Evolutionary conservation across 1,284 basidiomycete species (phyloP), one percentile per base, ranked within the genome.

Genomic region (Trichosporon ovoides): DNA sequence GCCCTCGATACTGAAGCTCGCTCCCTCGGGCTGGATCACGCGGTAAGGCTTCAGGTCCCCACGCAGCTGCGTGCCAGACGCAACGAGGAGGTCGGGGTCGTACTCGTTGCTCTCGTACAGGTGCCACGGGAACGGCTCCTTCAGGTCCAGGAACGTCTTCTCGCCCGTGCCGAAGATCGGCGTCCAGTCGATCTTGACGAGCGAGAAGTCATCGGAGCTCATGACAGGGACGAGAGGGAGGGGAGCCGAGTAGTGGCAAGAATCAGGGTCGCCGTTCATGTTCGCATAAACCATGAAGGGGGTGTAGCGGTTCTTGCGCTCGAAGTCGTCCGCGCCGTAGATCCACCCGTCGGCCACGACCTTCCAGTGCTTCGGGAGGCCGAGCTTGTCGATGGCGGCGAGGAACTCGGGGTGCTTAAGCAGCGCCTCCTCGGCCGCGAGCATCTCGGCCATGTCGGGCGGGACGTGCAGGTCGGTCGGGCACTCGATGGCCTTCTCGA

Each of bases 11-110:
- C 82, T 87, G 81, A 95, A 96, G 66, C 87, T 89, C 10, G 94
- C 90, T 43, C 93, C 93, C 63, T 95, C 88, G 1, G 91, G 91
- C 76, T 97, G 94, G 1, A 87, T 73, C 66, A 96, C 80, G 66
- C 91, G 87, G 51, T 95, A 78, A 3, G 93, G 91, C 76, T 91
- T 94, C 62, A 94, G 54, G 66, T 88, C 88, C 20, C 83, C 80
- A 16, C 91, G 81, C 20, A 63, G 56, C 65, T 84, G 83, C 74
- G 82, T 85, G 10, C 81, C 79, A 55, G 81, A 77, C 49, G 34
- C 68, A n/a, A 22, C 56, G 18, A 66, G 62, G 28, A 76, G 62
- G 1, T 57, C 57, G 10, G 63, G 62, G 55, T 71, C 70, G 63
- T 77, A 78, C 63, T 78, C 75, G 61, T 70, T 69, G 19, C 65